phyloP scores from a whole-genome alignment of 768 basidiomycete species.

The Russula earlei region DNA sequence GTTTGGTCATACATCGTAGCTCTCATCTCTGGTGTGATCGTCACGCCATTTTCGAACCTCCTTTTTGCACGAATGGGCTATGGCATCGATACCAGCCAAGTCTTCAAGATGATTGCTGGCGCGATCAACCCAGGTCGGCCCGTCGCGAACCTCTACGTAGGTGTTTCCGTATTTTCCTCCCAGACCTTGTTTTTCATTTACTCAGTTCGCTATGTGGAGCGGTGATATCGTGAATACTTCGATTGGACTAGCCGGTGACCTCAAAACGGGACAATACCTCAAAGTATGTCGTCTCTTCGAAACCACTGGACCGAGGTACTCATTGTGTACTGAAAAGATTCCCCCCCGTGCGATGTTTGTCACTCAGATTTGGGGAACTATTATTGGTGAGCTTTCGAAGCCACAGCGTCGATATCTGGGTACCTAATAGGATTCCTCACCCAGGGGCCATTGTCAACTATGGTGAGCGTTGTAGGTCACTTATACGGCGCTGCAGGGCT shows the following conservation, averaged over 20 bases:
- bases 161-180: neutral
- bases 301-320: neutral
- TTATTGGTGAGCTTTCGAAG: slow-evolving; percentile 34
- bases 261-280: slow-evolving; percentile 48
- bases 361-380: slow-evolving; percentile 57
- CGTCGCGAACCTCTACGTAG: slow-evolving; percentile 59
- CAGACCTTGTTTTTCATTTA: neutral
- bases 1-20: slow-evolving; percentile 57
- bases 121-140: slow-evolving; percentile 53
- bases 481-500: slow-evolving; percentile 20
- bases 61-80: slow-evolving; percentile 52
- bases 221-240: slow-evolving; percentile 51
- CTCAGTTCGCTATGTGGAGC: slow-evolving; percentile 59
- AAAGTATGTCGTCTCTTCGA: slow-evolving; percentile 3
- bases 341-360: slow-evolving; percentile 59
- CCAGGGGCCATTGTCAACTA: slow-evolving; percentile 30
- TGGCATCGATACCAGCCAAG: slow-evolving; percentile 48
- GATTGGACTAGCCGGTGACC: slow-evolving; percentile 41
- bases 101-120: slow-evolving; percentile 60
- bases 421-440: neutral
- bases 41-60: slow-evolving; percentile 46
- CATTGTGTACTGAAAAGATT: slow-evolving; percentile 34
- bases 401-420: neutral
- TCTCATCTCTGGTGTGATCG: slow-evolving; percentile 36
- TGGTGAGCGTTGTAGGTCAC: slow-evolving; percentile 17